Evolutionary conservation across 495 filamentous ascomycete genomes (phyloP), one percentile per base, ranked within the genome.

Genomic region (Cairneyella variabilis): DNA sequence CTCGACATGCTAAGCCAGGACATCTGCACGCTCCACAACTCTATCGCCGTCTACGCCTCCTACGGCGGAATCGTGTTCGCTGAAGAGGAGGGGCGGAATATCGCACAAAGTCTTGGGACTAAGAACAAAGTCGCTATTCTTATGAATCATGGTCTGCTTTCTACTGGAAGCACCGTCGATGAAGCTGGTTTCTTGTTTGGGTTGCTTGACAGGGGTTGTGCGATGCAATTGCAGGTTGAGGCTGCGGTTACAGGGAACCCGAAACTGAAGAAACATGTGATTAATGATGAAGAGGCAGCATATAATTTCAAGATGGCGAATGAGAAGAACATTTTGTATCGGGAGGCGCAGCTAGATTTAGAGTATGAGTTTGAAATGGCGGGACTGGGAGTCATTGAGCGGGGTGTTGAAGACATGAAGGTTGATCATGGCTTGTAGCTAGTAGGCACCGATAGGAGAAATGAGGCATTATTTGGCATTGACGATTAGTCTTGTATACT

Each of bases 1-100:
- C 69, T 83, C 22, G 78, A 83, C 46, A 81, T 82, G 79, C 65
- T 83, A 32, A 72, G 63, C 54, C 73, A 76, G 64, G 84, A 88
- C 64, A 76, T 75, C 0, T 76, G 75, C 61, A 69, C 71, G 25
- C 73, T 84, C 58, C 71, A 82, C 64, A 56, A 67, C 30, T 66
- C 67, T 3, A 74, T 76, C 53, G 71, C 71, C 16, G 77, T 83
- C 0, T 80, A 83, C 60, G 62, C 64, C 16, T 60, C 68, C 4
- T 83, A 80, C 61, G 80, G 78, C 20, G 80, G 81, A 26, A 74
- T 83, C 45, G 79, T 82, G 0, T 68, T 82, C 30, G 76, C 64
- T 5, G 61, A 66, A 5, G 69, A 72, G 16, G 79, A 83, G 42
- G 77, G 80, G 1, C 46, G 67, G 38, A 70, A 68, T 36, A 79